A percentile compares a stretch with the other conserved stretches of the same genome.
These are phyloP conservation scores for Fusarium graminum DNA, from an alignment of 2,329 filamentous ascomycete genomes.

Conservation along the genomic window DNA sequence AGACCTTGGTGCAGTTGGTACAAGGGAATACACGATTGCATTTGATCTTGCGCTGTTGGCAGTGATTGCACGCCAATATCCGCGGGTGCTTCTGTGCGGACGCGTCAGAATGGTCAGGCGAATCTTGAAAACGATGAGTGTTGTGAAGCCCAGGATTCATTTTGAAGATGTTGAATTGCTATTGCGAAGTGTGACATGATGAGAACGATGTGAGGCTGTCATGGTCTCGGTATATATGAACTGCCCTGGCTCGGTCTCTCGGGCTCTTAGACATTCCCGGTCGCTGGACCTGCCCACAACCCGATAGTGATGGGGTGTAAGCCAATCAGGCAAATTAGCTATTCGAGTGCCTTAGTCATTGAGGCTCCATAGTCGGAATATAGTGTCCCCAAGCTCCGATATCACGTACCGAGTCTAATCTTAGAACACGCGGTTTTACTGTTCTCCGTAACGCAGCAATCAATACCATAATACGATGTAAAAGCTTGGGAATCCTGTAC, in stretches of 20 bases:
- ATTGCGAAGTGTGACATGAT: rapidly evolving
- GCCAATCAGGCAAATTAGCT: too few relatives aligned
- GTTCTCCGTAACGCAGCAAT: too few relatives aligned
- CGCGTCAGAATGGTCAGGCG: conserved; percentile 19
- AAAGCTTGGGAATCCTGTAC: too few relatives aligned
- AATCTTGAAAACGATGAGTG: conserved; percentile 4
- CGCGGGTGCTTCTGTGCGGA: conserved; percentile 10
- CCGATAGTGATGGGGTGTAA: not conserved
- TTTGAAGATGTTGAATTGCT: not conserved
- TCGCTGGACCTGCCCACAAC: not conserved
- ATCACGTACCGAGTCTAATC: too few relatives aligned
- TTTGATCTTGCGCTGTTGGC: conserved; percentile 29
- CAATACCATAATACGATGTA: too few relatives aligned
- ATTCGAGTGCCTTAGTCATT: not conserved
- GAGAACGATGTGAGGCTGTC: not conserved
- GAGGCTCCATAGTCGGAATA: too few relatives aligned
- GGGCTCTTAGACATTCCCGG: conserved; percentile 22
- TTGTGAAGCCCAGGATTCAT: not conserved
- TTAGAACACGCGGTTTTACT: too few relatives aligned
- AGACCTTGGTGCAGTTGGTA: conserved; percentile 12
- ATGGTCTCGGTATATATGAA: not conserved
- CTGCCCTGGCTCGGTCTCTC: conserved; percentile 22
- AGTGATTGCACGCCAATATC: conserved; percentile 25
- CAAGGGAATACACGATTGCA: conserved; percentile 29
- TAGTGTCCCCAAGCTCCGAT: too few relatives aligned